These are phyloP conservation scores for Cytospora chrysosperma DNA, from an alignment of 2,329 filamentous ascomycete species.

Conservation along the genomic window DNA sequence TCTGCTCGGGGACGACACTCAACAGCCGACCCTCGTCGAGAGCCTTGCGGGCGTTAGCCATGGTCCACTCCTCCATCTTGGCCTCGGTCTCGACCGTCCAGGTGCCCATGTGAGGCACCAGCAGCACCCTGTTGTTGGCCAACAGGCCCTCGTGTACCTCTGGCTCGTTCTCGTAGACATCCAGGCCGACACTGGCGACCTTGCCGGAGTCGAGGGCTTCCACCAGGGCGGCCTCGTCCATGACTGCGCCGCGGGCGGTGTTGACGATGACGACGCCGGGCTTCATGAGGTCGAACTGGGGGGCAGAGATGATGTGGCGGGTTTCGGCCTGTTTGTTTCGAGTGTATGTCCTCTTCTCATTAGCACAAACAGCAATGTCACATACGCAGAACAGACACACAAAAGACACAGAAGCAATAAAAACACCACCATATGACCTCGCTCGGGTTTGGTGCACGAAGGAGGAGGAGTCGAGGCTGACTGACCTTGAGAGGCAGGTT, in stretches of 20 bases:
- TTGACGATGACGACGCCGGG: conserved; percentile 74
- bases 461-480: too few species aligned
- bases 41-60: conserved; percentile 66
- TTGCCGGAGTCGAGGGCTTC: conserved; percentile 67
- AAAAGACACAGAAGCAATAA: too few species aligned
- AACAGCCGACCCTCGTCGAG: conserved; percentile 61
- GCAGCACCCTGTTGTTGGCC: conserved; percentile 66
- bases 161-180: conserved; percentile 83
- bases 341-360: background rate
- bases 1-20: conserved; percentile 73
- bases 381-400: too few species aligned
- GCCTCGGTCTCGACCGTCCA: conserved; percentile 67
- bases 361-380: background rate
- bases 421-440: too few species aligned
- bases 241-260: conserved; percentile 78
- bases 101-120: conserved; percentile 82
- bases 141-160: conserved; percentile 71
- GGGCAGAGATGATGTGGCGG: conserved; percentile 69
- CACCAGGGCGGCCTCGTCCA: conserved; percentile 79
- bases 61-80: conserved; percentile 74
- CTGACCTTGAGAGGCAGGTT: conserved; percentile 80
- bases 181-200: conserved; percentile 70
- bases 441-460: too few species aligned
- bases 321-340: conserved; percentile 53
- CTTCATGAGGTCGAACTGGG: conserved; percentile 77